Conservation (phyloP, 179 eudicot species). For the Beta lomatogona region DNA sequence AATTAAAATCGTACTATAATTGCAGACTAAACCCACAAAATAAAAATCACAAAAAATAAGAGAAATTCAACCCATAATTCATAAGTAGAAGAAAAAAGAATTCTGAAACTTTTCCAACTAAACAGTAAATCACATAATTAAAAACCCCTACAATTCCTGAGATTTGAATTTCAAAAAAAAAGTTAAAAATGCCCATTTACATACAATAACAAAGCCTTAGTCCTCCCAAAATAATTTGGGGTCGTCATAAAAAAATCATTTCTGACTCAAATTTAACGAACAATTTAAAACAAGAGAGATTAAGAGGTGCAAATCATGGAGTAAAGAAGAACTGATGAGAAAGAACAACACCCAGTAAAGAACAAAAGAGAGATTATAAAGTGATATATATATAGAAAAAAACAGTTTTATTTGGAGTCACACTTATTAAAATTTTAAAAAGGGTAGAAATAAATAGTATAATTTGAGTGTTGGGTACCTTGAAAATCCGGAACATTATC, state of each 20-base stretch:
- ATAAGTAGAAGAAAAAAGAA: not conserved
- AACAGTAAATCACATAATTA: not conserved
- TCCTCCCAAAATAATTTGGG: not conserved
- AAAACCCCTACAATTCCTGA: no score
- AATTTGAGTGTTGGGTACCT: constrained; percentile 8
- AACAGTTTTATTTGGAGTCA: not conserved
- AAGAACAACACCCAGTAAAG: not conserved
- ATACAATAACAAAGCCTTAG: no score
- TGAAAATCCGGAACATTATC: constrained; percentile 26
- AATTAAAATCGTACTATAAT: not conserved
- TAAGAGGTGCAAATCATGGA: not conserved
- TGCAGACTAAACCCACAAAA: not conserved
- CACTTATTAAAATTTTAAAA: not conserved
- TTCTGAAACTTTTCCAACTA: not conserved
- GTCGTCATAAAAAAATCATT: no score
- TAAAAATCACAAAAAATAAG: not conserved
- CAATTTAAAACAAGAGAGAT: not conserved
- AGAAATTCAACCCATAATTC: not conserved
- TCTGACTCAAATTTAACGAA: not conserved
- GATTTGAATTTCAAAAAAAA: not conserved
- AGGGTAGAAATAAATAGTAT: not conserved
- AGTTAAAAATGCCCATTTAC: no score
- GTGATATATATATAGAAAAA: not conserved
- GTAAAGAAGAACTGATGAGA: not conserved
- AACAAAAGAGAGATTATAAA: not conserved